phyloP scores from a whole-genome alignment of 495 filamentous ascomycete species.

The Neurospora sp. region DNA sequence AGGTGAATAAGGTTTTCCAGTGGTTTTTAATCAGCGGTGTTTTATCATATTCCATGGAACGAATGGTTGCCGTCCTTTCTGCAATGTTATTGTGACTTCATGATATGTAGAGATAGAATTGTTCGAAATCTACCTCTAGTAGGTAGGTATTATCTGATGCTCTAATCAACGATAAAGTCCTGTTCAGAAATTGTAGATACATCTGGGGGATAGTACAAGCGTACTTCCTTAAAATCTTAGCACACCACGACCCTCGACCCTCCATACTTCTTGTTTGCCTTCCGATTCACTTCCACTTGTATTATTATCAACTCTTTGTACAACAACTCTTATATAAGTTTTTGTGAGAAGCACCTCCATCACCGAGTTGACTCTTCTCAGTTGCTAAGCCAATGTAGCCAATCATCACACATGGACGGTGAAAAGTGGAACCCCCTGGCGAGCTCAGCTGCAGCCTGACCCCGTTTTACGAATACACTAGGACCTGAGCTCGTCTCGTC shows the following conservation, averaged over 20 bases:
- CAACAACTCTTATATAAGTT: neutral
- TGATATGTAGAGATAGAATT: neutral
- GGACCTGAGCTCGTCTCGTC: neutral
- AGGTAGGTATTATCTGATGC: neutral
- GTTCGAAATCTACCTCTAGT: neutral
- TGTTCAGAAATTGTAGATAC: neutral
- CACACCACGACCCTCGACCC: neutral
- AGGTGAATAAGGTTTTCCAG: neutral
- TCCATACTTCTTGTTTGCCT: neutral
- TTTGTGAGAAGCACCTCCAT: neutral
- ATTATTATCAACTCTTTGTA: neutral
- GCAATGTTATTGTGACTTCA: neutral
- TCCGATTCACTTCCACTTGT: neutral
- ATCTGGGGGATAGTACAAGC: neutral
- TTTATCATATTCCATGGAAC: neutral
- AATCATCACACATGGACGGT: neutral
- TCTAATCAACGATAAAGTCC: neutral
- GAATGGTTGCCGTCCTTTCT: neutral
- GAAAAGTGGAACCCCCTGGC: neutral
- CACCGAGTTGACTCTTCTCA: neutral
- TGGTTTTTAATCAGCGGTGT: neutral
- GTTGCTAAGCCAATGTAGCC: neutral
- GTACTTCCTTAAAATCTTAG: neutral
- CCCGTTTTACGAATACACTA: neutral
- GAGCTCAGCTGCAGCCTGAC: neutral